phyloP scores from a whole-genome alignment of 768 basidiomycete species.

The Tulasnella sp. region DNA sequence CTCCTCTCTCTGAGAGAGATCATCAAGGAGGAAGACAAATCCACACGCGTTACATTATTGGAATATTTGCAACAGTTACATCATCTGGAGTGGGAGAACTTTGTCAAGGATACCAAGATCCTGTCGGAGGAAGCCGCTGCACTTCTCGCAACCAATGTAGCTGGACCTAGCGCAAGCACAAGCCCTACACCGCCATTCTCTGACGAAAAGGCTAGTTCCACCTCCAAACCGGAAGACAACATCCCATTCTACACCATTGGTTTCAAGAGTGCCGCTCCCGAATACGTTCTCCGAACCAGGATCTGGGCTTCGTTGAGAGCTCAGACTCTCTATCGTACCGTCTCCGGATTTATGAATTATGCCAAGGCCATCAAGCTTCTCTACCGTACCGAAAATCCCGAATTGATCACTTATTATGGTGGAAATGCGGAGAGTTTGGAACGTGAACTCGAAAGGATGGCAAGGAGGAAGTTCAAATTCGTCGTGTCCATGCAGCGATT shows the following conservation, averaged over 20 bases:
- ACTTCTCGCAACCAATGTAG: slow-evolving; percentile 49
- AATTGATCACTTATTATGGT: slow-evolving; percentile 91
- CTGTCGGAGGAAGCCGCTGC: slow-evolving; percentile 80
- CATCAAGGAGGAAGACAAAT: slow-evolving; percentile 95
- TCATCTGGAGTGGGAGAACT: slow-evolving; percentile 97
- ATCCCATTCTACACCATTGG: slow-evolving; percentile 96
- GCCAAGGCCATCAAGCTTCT: slow-evolving; percentile 97
- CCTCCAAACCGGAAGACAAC: slow-evolving; percentile 75
- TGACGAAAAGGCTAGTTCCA: slow-evolving; percentile 61
- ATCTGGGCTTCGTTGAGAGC: slow-evolving; percentile 98
- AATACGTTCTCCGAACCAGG: slow-evolving; percentile 93
- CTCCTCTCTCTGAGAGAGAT: slow-evolving; percentile 92
- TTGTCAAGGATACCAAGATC: slow-evolving; percentile 98
- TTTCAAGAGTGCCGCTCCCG: slow-evolving; percentile 96
- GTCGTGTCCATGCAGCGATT: slow-evolving; percentile 99
- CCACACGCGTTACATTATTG: slow-evolving; percentile 88
- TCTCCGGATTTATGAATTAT: slow-evolving; percentile 99
- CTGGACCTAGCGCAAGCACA: neutral
- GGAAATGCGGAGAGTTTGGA: slow-evolving; percentile 96
- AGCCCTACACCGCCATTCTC: slow-evolving; percentile 43
- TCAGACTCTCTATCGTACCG: slow-evolving; percentile 96
- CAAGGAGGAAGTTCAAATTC: slow-evolving; percentile 96
- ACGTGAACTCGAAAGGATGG: slow-evolving; percentile 93
- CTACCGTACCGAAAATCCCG: slow-evolving; percentile 97
- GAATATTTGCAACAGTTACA: slow-evolving; percentile 98